A percentile compares a stretch with the other conserved stretches of the same genome.
Conservation (phyloP, 805 yeast species). For the Yarrowia sp. region DNA sequence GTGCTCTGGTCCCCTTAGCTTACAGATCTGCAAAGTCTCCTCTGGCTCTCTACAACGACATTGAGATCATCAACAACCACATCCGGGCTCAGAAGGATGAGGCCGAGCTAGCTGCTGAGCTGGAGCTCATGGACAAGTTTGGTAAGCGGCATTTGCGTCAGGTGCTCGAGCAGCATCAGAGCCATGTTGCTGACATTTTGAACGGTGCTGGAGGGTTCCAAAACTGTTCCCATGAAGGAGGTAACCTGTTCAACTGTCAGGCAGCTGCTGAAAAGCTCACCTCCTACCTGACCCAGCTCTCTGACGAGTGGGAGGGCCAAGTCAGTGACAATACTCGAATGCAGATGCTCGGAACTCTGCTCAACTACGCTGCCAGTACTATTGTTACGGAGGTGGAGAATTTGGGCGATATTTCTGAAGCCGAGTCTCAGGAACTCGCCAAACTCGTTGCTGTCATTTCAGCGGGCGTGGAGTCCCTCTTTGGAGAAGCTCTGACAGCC, state of each 20-base stretch:
- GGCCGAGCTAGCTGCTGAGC: conserved; percentile 41
- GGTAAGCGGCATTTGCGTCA: conserved; percentile 38
- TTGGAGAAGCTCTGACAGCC: conserved; percentile 42
- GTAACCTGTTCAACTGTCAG: conserved; percentile 41
- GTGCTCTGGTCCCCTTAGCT: conserved; percentile 43
- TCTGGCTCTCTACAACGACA: conserved; percentile 38
- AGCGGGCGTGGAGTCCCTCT: neutral
- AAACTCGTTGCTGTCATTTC: conserved; percentile 40
- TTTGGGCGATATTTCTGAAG: conserved; percentile 47
- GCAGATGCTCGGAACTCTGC: conserved; percentile 42
- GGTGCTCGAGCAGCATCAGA: conserved; percentile 36
- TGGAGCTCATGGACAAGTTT: conserved; percentile 34
- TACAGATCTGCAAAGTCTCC: conserved; percentile 39
- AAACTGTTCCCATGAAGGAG: conserved; percentile 41
- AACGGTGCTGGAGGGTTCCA: conserved; percentile 42
- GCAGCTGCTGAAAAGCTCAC: conserved; percentile 41
- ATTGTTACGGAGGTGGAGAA: conserved; percentile 43
- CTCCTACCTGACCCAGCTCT: conserved; percentile 35
- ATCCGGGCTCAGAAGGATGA: conserved; percentile 36
- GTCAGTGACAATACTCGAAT: conserved; percentile 13
- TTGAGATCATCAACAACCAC: conserved; percentile 9
- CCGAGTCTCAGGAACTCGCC: conserved; percentile 45
- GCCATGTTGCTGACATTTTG: conserved; percentile 34
- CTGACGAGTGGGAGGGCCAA: conserved; percentile 40
- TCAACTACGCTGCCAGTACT: conserved; percentile 46